A percentile compares a stretch with the other conserved stretches of the same genome.
phyloP scores from a whole-genome alignment of 129 eudicot species.

The Erigeron canadensis region DNA sequence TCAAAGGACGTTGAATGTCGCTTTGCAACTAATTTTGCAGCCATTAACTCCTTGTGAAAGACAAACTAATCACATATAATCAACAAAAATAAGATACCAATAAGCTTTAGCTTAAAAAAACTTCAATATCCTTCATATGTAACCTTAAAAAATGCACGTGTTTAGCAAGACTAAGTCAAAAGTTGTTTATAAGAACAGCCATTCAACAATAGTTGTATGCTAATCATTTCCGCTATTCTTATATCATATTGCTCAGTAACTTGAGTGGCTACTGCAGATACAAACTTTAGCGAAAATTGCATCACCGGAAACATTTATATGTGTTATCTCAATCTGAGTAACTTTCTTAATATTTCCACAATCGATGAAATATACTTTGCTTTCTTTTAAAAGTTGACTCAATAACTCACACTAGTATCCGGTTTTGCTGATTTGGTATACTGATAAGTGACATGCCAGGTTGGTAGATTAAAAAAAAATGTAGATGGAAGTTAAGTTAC shows the following conservation, averaged over 20 bases:
- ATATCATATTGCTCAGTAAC: not conserved
- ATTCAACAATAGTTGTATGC: not conserved
- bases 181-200: not conserved
- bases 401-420: too few species aligned
- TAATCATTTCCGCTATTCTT: constrained; percentile 6
- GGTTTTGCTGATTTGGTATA: too few species aligned
- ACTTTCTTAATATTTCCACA: too few species aligned
- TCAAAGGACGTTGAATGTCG: constrained; percentile 52
- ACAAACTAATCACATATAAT: constrained; percentile 7
- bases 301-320: too few species aligned
- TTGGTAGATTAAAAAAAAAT: too few species aligned
- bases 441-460: too few species aligned
- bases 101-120: not conserved
- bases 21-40: constrained; percentile 50
- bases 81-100: constrained; percentile 22
- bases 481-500: too few species aligned
- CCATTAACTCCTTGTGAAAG: constrained; percentile 51
- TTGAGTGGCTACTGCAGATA: not conserved
- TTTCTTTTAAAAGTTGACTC: too few species aligned
- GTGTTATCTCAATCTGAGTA: too few species aligned
- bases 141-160: not conserved
- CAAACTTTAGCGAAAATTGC: not conserved
- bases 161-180: not conserved
- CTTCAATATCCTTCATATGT: not conserved
- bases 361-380: too few species aligned